These are phyloP conservation scores for Hypoxylon fragiforme DNA, from an alignment of 495 filamentous ascomycete species.

Conservation along the genomic window DNA sequence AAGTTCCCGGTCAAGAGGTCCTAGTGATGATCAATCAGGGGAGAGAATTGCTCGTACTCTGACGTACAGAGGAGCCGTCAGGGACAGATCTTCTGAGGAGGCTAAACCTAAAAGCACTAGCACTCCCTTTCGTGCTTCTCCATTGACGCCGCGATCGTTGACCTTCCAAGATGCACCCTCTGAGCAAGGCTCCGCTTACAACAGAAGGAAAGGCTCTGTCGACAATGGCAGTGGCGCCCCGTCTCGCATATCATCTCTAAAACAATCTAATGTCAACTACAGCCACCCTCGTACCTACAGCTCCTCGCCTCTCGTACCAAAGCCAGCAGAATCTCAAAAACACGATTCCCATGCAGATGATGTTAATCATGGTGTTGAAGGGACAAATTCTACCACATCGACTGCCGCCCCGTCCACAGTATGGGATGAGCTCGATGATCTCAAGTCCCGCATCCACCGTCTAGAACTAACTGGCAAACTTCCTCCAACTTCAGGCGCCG, in stretches of 20 bases:
- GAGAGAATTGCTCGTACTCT: constrained; percentile 34
- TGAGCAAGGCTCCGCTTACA: constrained; percentile 50
- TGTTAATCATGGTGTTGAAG: constrained; percentile 50
- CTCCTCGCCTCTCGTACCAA: constrained; percentile 60
- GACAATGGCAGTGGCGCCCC: constrained; percentile 39
- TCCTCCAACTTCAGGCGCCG: constrained; percentile 76
- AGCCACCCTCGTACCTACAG: constrained; percentile 55
- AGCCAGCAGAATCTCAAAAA: constrained; percentile 44
- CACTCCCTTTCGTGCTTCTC: constrained; percentile 43
- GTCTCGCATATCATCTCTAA: constrained; percentile 49
- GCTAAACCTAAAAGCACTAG: constrained; percentile 27
- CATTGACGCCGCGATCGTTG: constrained; percentile 46
- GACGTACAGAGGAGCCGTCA: constrained; percentile 38
- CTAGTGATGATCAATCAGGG: constrained; percentile 34
- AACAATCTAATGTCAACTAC: constrained; percentile 60
- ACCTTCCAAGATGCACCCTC: constrained; percentile 46
- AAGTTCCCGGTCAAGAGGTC: constrained; percentile 37
- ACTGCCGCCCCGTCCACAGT: constrained; percentile 88
- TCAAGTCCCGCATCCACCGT: constrained; percentile 90
- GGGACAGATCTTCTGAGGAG: constrained; percentile 31
- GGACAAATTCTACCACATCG: constrained; percentile 81
- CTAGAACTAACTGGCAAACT: constrained; percentile 90
- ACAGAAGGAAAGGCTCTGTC: constrained; percentile 42
- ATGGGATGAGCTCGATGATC: constrained; percentile 96
- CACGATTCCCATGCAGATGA: constrained; percentile 41